Conservation (phyloP, 306 rosid genomes). For the Vigna nakashimae region DNA sequence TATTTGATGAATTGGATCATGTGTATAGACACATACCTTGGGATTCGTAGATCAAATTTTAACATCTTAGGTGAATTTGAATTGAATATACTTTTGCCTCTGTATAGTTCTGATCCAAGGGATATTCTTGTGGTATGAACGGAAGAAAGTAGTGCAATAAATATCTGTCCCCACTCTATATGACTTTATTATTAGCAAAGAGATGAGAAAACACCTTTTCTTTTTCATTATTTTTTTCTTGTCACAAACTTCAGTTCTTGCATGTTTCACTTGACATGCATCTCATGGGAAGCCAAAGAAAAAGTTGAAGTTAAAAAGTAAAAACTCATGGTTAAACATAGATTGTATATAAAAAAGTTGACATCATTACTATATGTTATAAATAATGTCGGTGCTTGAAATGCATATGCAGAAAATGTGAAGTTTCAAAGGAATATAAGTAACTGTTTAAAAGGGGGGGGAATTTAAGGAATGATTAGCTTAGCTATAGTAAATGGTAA, state of each 20-base stretch:
- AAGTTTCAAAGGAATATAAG: too few species aligned
- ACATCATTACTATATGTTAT: background rate
- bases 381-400: background rate
- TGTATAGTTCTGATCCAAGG: slow-evolving; percentile 49
- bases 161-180: slow-evolving; percentile 44
- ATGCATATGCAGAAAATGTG: too few species aligned
- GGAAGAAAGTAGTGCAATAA: slow-evolving; percentile 33
- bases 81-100: slow-evolving; percentile 42
- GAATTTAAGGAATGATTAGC: too few species aligned
- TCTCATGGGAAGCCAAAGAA: too few species aligned
- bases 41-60: slow-evolving; percentile 42
- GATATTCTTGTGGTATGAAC: slow-evolving; percentile 46
- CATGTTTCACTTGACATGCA: background rate
- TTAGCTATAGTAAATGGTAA: background rate
- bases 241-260: background rate
- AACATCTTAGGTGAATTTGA: slow-evolving; percentile 39
- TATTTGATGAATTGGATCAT: slow-evolving; percentile 9
- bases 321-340: background rate
- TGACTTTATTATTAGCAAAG: slow-evolving; percentile 18
- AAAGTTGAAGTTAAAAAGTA: background rate
- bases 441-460: too few species aligned
- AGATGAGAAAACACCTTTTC: slow-evolving; percentile 1
- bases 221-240: background rate
- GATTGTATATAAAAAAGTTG: too few species aligned
- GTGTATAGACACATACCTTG: slow-evolving; percentile 24